Conservation (phyloP, 805 yeast species). For the Isabelozyma rhagii region DNA sequence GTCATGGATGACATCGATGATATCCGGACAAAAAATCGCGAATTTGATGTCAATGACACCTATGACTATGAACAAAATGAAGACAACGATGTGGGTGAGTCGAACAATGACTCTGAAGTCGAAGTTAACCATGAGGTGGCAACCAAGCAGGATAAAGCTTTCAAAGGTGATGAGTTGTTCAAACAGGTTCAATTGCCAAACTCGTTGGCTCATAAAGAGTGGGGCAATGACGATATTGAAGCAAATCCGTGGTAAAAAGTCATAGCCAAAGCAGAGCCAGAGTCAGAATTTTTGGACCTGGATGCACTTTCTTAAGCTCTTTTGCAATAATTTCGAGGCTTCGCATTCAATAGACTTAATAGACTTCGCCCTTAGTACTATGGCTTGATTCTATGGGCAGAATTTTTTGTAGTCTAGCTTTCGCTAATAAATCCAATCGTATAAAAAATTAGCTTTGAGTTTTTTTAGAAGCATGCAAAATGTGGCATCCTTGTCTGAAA, state of each 20-base stretch:
- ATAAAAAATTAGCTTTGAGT: no score
- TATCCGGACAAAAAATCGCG: slow-evolving; percentile 33
- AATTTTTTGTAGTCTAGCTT: no score
- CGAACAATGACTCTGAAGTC: slow-evolving; percentile 13
- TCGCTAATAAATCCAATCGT: no score
- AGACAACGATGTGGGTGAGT: slow-evolving; percentile 21
- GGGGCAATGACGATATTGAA: slow-evolving; percentile 50
- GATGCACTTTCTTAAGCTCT: not conserved
- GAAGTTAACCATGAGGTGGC: not conserved
- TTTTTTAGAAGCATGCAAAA: no score
- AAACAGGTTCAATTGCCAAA: slow-evolving; percentile 48
- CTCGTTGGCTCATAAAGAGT: slow-evolving; percentile 47
- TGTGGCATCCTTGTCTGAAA: no score
- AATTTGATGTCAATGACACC: slow-evolving; percentile 27
- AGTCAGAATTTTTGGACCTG: no score
- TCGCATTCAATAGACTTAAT: not conserved
- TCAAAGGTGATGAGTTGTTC: slow-evolving; percentile 48
- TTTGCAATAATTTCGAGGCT: not conserved
- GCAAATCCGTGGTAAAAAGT: slow-evolving; percentile 60
- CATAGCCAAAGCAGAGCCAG: no score
- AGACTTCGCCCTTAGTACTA: not conserved
- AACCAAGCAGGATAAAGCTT: slow-evolving; percentile 7
- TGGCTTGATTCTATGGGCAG: not conserved
- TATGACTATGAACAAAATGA: slow-evolving; percentile 21
- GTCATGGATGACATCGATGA: slow-evolving; percentile 72